Percentiles rank a stretch among this genome's conserved stretches.
These are phyloP conservation scores for Allomyces arbusculus DNA, from an alignment of 192 early-diverging fungal genomes.

Conservation along the genomic window DNA sequence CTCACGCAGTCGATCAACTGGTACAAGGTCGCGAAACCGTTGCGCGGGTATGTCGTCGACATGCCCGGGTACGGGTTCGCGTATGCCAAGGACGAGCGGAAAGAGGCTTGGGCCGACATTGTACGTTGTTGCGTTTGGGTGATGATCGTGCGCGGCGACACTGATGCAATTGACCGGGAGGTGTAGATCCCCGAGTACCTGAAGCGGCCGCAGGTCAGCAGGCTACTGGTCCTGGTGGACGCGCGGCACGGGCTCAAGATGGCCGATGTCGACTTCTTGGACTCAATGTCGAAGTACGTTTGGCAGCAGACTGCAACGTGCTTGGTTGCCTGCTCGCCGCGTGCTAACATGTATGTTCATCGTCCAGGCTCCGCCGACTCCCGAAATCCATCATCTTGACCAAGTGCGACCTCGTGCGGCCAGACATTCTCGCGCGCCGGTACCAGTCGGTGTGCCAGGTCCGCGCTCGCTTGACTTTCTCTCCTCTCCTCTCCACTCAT, in stretches of 20 bases:
- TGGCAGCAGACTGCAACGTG: too few relatives aligned
- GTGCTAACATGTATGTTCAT: neutral
- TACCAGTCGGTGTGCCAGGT: constrained; percentile 29
- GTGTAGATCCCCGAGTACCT: constrained; percentile 49
- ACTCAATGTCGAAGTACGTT: constrained; percentile 25
- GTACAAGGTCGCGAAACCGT: constrained; percentile 25
- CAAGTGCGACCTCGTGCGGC: constrained; percentile 49
- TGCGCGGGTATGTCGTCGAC: constrained; percentile 43
- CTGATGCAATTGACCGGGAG: neutral
- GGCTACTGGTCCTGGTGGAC: constrained; percentile 54
- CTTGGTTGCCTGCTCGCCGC: neutral
- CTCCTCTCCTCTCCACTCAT: neutral
- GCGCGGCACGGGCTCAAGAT: constrained; percentile 46
- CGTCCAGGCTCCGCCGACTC: neutral
- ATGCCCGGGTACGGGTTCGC: constrained; percentile 76
- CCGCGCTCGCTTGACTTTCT: constrained; percentile 1
- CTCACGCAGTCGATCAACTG: constrained; percentile 66
- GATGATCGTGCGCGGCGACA: neutral
- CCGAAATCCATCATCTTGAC: constrained; percentile 27
- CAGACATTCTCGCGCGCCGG: constrained; percentile 37
- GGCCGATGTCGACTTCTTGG: constrained; percentile 28
- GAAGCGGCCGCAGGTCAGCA: constrained; percentile 27
- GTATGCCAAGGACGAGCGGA: constrained; percentile 39
- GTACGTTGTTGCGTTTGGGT: constrained; percentile 10
- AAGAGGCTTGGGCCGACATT: constrained; percentile 32